Percentiles rank a stretch among this genome's conserved stretches.
Evolutionary conservation across 176 grass and related monocot species (phyloP).

Genomic region (Dactylis glomerata): DNA sequence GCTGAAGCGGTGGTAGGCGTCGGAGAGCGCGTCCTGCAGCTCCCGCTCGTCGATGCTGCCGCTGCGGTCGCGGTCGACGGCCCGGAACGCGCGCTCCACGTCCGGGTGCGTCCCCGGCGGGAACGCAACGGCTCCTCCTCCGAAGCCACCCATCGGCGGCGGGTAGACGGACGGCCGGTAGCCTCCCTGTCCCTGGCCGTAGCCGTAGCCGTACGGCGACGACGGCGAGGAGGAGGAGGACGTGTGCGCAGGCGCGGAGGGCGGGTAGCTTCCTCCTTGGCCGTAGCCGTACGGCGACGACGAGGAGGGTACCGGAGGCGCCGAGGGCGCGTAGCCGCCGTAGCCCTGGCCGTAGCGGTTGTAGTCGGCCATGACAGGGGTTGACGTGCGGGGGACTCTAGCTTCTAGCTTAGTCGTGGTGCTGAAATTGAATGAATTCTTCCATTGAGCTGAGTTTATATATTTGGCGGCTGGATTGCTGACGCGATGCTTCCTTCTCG

Average conservation of each 20-base stretch:
- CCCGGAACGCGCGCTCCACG: conserved; percentile 61
- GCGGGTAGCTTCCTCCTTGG: neutral
- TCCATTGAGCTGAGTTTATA: neutral
- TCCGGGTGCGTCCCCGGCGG: conserved; percentile 76
- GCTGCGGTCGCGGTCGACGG: conserved; percentile 73
- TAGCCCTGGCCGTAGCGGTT: conserved; percentile 36
- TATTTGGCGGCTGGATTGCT: neutral
- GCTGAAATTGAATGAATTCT: no score
- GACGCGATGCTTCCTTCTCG: neutral
- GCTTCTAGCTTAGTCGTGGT: no score
- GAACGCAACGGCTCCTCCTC: conserved; percentile 25
- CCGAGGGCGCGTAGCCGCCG: neutral
- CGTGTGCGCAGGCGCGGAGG: neutral
- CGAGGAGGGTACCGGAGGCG: conserved; percentile 10
- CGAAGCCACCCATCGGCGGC: conserved; percentile 9
- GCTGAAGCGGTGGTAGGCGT: conserved; percentile 57
- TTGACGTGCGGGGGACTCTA: no score
- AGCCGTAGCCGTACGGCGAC: neutral
- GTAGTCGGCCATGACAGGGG: conserved; percentile 31
- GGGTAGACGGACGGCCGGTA: conserved; percentile 25
- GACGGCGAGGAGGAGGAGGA: neutral
- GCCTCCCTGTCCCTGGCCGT: conserved; percentile 6
- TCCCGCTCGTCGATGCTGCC: conserved; percentile 77
- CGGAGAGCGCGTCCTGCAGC: conserved; percentile 74
- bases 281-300: neutral